Percentiles rank a stretch among this genome's conserved stretches.
Conservation (phyloP, 2,329 filamentous ascomycete species). For the Hyphodiscus sp. region DNA sequence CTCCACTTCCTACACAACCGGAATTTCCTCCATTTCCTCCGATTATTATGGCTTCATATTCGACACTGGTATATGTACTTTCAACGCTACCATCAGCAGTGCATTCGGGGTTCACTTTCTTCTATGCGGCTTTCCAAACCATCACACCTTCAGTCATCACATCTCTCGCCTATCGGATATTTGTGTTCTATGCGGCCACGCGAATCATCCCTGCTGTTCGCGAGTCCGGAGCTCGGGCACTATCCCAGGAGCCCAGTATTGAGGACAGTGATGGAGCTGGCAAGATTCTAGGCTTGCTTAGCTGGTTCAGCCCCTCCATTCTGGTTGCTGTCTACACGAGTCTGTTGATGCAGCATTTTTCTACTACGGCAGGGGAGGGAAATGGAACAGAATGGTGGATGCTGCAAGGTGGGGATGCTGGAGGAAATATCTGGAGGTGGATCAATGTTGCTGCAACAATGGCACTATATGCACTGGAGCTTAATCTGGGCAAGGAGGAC, state of each 20-base stretch:
- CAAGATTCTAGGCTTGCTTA: constrained; percentile 73
- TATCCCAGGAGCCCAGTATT: constrained; percentile 77
- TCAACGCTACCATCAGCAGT: constrained; percentile 78
- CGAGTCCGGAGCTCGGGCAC: constrained; percentile 73
- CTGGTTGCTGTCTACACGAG: constrained; percentile 96
- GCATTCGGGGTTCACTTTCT: constrained; percentile 76
- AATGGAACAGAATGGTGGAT: constrained; percentile 73
- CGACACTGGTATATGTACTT: constrained; percentile 78
- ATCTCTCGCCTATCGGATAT: constrained; percentile 84
- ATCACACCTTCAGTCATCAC: constrained; percentile 96
- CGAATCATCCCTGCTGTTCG: constrained; percentile 92
- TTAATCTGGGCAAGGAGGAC: constrained; percentile 80
- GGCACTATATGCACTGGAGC: constrained; percentile 81
- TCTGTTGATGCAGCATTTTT: constrained; percentile 90
- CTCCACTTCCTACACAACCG: constrained; percentile 55
- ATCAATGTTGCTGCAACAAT: constrained; percentile 86
- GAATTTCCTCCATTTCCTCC: constrained; percentile 95
- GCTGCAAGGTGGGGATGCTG: constrained; percentile 71
- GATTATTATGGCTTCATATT: constrained; percentile 97
- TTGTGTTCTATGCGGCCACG: constrained; percentile 92
- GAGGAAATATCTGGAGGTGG: constrained; percentile 89
- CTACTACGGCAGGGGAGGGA: constrained; percentile 59
- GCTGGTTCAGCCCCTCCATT: constrained; percentile 92
- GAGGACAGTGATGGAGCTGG: constrained; percentile 81
- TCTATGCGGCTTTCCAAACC: constrained; percentile 87